Base-by-base conservation (phyloP, 176 grass and related monocot genomes). In the Paspalum notatum region DNA sequence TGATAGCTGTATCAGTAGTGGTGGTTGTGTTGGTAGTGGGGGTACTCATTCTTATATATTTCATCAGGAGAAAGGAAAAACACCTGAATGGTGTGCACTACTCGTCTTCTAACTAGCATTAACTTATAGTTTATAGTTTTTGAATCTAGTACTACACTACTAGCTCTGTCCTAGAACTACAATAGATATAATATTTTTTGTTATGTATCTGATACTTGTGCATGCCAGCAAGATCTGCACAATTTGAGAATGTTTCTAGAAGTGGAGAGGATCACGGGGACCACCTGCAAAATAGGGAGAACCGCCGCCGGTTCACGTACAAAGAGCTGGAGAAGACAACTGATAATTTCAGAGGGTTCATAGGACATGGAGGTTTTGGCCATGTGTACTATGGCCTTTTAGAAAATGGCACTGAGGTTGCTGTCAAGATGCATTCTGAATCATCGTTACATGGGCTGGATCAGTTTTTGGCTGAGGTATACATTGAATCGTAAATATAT, bases 381-480 rank as follows among this genome's bases (percentile, higher is more conserved):
- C n/a, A 6, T 8, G 80, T 88, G 22, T 88, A 84, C 50, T 52
- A 88, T 1, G 86, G 81, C 0, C 50, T 41, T 21, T 75, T 83
- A 42, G 80, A 88, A 79, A 26, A 80, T 1, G 21, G 2, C 25
- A 80, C 18, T 37, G 60, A 84, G 63, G 68, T 42, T 66, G 63
- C 63, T 11, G 63, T 66, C 32, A 88, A 88, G 75, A 74, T 79
- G 60, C 74, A 44, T 2, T 42, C 63, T 16, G 38, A 66, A 38
- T 66, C 56, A 73, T 73, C 86, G 0, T 49, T 52, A 0, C 67
- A 68, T 12, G 80, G 80, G 8, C 44, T 65, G 3, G 47, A 59
- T 27, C 58, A 79, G 49, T 80, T 88, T 26, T 57, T 88, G 27
- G 57, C 80, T 9, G 86, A 88, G 86, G 86, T 88, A 41, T 2